Evolutionary conservation across 192 early-diverging fungal species (phyloP).

Genomic region (Linnemannia elongata): DNA sequence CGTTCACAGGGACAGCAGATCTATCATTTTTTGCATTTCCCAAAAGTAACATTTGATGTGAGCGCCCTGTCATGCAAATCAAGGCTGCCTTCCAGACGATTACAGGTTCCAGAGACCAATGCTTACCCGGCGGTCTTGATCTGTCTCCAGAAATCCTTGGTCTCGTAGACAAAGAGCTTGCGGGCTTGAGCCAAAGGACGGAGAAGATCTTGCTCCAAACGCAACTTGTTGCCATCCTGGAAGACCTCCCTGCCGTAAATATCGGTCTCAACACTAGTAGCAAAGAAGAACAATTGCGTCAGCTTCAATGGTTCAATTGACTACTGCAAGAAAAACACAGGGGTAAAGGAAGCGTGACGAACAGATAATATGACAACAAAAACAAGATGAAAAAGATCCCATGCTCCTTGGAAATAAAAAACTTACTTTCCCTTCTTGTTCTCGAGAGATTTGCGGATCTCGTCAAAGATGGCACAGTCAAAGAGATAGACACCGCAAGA

Average conservation of each 20-base stretch:
- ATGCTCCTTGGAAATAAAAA: not conserved
- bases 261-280: conserved; percentile 52
- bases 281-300: conserved; percentile 11
- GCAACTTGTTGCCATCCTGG: conserved; percentile 74
- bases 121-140: conserved; percentile 91
- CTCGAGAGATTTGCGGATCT: conserved; percentile 84
- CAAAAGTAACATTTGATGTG: too few relatives aligned
- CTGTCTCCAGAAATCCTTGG: conserved; percentile 94
- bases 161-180: conserved; percentile 91
- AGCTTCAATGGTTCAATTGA: not conserved
- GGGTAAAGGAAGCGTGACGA: not conserved
- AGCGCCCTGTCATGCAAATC: not conserved
- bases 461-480: conserved; percentile 87
- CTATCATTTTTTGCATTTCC: conserved; percentile 35
- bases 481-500: conserved; percentile 97
- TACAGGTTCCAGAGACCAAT: not conserved
- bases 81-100: not conserved
- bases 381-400: conserved; percentile 17
- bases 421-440: conserved; percentile 70
- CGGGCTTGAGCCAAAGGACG: conserved; percentile 84
- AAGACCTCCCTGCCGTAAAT: conserved; percentile 54
- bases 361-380: conserved; percentile 27
- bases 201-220: conserved; percentile 95
- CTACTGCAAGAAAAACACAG: not conserved
- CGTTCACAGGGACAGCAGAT: conserved; percentile 95